phyloP scores from a whole-genome alignment of 192 early-diverging fungal species.

The Entomortierella lignicola region DNA sequence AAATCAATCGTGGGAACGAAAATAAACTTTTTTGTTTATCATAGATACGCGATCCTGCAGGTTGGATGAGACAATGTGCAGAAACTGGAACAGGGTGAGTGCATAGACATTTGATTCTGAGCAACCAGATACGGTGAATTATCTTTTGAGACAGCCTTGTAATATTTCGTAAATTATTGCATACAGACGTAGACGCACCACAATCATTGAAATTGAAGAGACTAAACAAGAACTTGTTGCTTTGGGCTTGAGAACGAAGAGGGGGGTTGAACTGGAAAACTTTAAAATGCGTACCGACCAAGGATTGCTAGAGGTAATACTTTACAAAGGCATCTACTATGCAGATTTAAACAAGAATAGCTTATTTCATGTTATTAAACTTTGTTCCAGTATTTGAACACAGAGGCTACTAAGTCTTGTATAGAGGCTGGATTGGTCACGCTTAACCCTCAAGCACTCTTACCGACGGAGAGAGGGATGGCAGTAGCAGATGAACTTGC shows the following conservation, averaged over 20 bases:
- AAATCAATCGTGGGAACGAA: neutral
- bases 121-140: neutral
- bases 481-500: conserved; percentile 63
- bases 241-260: conserved; percentile 62
- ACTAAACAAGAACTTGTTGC: conserved; percentile 59
- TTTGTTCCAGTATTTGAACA: conserved; percentile 9
- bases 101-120: neutral
- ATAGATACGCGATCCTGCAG: conserved; percentile 64
- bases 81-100: conserved; percentile 58
- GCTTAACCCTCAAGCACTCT: conserved; percentile 24
- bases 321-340: neutral
- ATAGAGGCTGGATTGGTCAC: conserved; percentile 23
- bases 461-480: conserved; percentile 64
- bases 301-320: conserved; percentile 54
- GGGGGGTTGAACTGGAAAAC: conserved; percentile 47
- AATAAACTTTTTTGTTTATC: neutral
- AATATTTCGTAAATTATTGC: too few species aligned
- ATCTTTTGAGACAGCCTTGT: too few species aligned
- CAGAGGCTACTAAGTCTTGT: conserved; percentile 10
- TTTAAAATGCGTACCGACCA: conserved; percentile 45
- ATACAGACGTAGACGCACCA: conserved; percentile 7
- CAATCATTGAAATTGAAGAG: neutral
- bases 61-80: conserved; percentile 62
- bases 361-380: neutral
- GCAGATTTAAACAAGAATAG: neutral